Percentiles rank a stretch among this genome's conserved stretches.
phyloP scores from a whole-genome alignment of 129 eudicot species.

The Smallanthus sonchifolius region DNA sequence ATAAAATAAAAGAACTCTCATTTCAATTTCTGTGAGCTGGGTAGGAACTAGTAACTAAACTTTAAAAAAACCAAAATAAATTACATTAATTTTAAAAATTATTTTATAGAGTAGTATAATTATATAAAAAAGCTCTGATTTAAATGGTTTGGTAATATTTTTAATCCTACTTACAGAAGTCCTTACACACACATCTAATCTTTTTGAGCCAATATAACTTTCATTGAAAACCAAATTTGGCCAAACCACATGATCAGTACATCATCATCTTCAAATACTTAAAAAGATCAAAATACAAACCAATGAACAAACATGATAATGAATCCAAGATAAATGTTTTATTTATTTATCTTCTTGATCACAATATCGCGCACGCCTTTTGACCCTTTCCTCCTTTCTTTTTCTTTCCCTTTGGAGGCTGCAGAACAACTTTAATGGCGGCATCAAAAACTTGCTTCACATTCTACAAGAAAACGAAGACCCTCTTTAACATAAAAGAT shows the following conservation, averaged over 20 bases:
- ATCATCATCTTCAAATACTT: slow-evolving; percentile 22
- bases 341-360: slow-evolving; percentile 29
- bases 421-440: slow-evolving; percentile 85
- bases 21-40: not conserved
- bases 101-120: no score
- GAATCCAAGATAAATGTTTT: slow-evolving; percentile 13
- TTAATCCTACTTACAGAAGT: not conserved
- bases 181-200: not conserved
- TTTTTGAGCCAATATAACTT: not conserved
- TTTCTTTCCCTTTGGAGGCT: slow-evolving; percentile 82
- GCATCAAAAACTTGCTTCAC: slow-evolving; percentile 84
- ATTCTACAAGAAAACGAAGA: slow-evolving; percentile 25
- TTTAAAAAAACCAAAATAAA: not conserved
- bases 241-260: slow-evolving; percentile 26
- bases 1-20: not conserved
- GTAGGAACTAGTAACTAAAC: not conserved
- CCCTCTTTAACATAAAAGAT: not conserved
- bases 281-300: slow-evolving; percentile 23
- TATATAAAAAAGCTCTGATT: not conserved
- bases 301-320: slow-evolving; percentile 29
- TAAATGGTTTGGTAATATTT: not conserved
- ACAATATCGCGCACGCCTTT: slow-evolving; percentile 84
- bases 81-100: no score
- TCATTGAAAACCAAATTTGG: slow-evolving; percentile 11
- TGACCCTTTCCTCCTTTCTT: slow-evolving; percentile 70